Evolutionary conservation across 495 filamentous ascomycete species (phyloP).

Genomic region (Penicillium dipodomyicola): DNA sequence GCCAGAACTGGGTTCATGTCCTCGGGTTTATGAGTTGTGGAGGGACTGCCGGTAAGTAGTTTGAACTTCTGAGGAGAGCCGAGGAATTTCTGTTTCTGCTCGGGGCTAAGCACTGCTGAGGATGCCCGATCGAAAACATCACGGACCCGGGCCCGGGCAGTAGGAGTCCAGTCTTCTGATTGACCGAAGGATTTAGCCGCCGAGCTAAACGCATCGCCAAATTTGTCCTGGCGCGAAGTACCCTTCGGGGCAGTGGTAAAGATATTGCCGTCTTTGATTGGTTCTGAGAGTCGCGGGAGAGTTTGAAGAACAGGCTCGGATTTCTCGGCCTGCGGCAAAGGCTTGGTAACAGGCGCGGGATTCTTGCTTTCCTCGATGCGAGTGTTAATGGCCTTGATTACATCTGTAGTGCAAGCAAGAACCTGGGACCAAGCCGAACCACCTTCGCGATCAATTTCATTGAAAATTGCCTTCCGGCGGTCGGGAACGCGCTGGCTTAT

Average conservation of each 20-base stretch:
- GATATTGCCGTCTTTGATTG: slow-evolving; percentile 59
- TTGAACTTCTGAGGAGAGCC: slow-evolving; percentile 39
- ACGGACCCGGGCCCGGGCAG: slow-evolving; percentile 41
- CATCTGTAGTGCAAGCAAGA: slow-evolving; percentile 59
- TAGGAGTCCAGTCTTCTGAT: slow-evolving; percentile 49
- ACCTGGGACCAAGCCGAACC: slow-evolving; percentile 82
- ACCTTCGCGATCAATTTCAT: slow-evolving; percentile 80
- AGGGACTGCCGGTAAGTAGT: slow-evolving; percentile 35
- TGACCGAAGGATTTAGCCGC: slow-evolving; percentile 60
- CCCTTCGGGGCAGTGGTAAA: slow-evolving; percentile 49
- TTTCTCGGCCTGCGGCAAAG: slow-evolving; percentile 27
- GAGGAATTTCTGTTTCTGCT: slow-evolving; percentile 43
- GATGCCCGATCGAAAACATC: slow-evolving; percentile 45
- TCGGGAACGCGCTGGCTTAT: slow-evolving; percentile 71
- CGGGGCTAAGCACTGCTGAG: slow-evolving; percentile 40
- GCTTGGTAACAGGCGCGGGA: slow-evolving; percentile 37
- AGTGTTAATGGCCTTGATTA: slow-evolving; percentile 62
- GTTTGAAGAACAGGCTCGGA: slow-evolving; percentile 41
- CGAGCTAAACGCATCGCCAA: slow-evolving; percentile 53
- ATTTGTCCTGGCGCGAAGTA: slow-evolving; percentile 45
- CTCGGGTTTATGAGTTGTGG: slow-evolving; percentile 35
- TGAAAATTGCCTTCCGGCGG: slow-evolving; percentile 78
- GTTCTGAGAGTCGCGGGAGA: slow-evolving; percentile 50
- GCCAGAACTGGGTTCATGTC: slow-evolving; percentile 39
- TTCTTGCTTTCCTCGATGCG: slow-evolving; percentile 61